A percentile compares a stretch with the other conserved stretches of the same genome.
Conservation (phyloP, 768 basidiomycete species). For the Lentinula raphanica region DNA sequence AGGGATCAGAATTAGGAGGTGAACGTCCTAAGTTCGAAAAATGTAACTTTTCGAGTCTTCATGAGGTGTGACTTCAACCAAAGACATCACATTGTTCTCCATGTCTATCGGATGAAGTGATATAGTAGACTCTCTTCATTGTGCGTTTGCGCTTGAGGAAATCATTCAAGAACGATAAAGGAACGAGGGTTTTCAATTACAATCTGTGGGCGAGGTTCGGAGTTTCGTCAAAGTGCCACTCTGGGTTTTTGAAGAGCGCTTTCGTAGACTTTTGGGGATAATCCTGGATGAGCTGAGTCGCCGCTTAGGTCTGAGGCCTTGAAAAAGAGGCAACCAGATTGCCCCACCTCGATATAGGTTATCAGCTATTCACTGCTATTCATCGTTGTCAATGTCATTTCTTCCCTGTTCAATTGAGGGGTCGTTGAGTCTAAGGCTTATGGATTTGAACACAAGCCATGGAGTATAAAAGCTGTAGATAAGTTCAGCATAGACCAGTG, state of each 20-base stretch:
- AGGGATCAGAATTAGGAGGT: too few relatives aligned
- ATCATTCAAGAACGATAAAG: background rate
- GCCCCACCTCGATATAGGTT: background rate
- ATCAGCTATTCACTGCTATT: background rate
- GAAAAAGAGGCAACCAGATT: slow-evolving; percentile 4
- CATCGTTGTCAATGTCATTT: background rate
- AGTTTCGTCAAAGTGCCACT: background rate
- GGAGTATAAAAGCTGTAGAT: background rate
- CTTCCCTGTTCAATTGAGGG: background rate
- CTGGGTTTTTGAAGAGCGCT: background rate
- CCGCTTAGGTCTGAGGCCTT: background rate
- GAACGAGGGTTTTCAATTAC: background rate
- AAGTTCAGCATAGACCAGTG: background rate
- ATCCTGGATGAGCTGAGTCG: background rate
- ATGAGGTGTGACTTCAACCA: too few relatives aligned
- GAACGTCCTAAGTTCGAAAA: too few relatives aligned
- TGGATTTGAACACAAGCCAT: background rate
- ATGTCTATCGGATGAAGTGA: too few relatives aligned
- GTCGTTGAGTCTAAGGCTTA: background rate
- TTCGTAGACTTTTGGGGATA: background rate
- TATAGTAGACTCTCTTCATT: too few relatives aligned
- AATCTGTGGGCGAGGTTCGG: background rate
- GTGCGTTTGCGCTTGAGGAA: too few relatives aligned
- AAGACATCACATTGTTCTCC: too few relatives aligned
- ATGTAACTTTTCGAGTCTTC: too few relatives aligned